Evolutionary conservation across 306 rosid species (phyloP).

Genomic region (Rubus idaeus): DNA sequence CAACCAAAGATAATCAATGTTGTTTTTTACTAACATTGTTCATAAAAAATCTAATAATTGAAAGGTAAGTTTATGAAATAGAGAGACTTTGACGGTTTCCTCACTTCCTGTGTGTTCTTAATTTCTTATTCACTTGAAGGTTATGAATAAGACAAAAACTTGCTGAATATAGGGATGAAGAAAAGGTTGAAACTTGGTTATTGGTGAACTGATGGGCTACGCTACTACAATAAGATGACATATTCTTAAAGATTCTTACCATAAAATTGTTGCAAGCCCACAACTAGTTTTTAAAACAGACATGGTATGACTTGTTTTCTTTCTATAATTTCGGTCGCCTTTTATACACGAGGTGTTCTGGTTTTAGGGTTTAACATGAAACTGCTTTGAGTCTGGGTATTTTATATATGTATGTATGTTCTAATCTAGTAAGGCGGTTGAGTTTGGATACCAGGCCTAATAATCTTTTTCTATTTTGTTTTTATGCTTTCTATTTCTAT

Average conservation of each 20-base stretch:
- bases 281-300: no score
- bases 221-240: no score
- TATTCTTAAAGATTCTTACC: no score
- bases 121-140: neutral
- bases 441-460: neutral
- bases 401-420: neutral
- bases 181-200: no score
- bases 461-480: neutral
- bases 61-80: neutral
- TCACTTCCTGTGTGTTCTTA: neutral
- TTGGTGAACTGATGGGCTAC: no score
- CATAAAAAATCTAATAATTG: neutral
- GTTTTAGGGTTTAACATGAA: no score
- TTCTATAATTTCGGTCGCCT: no score
- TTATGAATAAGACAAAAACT: neutral
- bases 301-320: no score
- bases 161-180: neutral
- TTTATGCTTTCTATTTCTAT: neutral
- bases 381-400: no score
- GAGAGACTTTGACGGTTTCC: neutral
- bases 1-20: neutral
- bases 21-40: neutral
- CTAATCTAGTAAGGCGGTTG: neutral
- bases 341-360: no score
- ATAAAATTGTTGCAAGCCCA: no score